Evolutionary conservation across 768 basidiomycete genomes (phyloP).

Genomic region (Chiua virens): DNA sequence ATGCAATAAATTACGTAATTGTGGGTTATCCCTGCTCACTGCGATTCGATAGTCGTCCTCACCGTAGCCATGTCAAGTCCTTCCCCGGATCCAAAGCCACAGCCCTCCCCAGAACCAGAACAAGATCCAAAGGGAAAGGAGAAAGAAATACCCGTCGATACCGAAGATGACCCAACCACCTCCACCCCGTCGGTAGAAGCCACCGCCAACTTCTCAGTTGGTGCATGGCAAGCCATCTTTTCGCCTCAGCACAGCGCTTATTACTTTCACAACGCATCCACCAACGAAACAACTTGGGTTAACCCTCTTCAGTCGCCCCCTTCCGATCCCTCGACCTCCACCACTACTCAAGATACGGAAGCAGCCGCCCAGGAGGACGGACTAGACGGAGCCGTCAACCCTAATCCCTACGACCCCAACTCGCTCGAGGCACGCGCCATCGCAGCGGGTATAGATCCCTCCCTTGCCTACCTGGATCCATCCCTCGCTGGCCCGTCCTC

Average conservation of each 20-base stretch:
- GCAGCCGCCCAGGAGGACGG: slow-evolving; percentile 24
- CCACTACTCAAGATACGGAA: slow-evolving; percentile 14
- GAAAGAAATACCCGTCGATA: slow-evolving; percentile 1
- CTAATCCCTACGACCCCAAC: slow-evolving; percentile 31
- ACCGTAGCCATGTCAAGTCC: slow-evolving; percentile 14
- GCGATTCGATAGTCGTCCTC: background rate
- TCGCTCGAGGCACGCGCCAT: slow-evolving; percentile 69
- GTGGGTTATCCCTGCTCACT: background rate
- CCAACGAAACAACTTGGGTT: slow-evolving; percentile 80
- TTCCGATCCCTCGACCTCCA: slow-evolving; percentile 23
- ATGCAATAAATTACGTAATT: background rate
- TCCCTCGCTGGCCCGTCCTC: slow-evolving; percentile 45
- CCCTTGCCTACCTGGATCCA: slow-evolving; percentile 79
- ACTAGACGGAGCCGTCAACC: slow-evolving; percentile 12
- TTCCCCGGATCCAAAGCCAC: background rate
- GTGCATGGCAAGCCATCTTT: slow-evolving; percentile 79
- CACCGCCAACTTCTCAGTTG: slow-evolving; percentile 22
- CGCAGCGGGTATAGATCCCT: slow-evolving; percentile 82
- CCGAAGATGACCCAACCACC: background rate
- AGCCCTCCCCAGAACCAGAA: slow-evolving; percentile 1
- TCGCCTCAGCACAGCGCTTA: slow-evolving; percentile 77
- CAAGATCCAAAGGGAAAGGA: slow-evolving; percentile 6
- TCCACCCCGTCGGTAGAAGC: slow-evolving; percentile 9
- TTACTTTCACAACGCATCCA: slow-evolving; percentile 79
- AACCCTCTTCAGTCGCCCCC: slow-evolving; percentile 61